Base-by-base conservation (phyloP, 2,329 filamentous ascomycete species). In the Exserohilum rostratum region DNA sequence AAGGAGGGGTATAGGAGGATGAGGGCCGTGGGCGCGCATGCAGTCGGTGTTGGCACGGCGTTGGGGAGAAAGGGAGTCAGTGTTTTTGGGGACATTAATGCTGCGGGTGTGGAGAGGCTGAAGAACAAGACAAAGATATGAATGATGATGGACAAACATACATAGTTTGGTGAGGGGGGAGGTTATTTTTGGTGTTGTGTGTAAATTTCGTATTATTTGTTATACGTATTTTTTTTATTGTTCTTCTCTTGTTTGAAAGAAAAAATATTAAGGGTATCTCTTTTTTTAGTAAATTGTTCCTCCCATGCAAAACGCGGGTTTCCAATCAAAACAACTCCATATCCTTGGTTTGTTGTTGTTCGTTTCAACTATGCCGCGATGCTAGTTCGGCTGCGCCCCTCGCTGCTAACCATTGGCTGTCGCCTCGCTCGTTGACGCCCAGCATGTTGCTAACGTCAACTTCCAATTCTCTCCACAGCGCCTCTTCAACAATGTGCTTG, bases 1-100 rank as follows among this genome's bases (percentile, higher is more conserved):
- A 77, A 74, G 0, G 79, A 75, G 2, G 88, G 87, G 0, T 90
- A 82, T 62, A 73, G 75, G 51, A 80, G 90, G 59, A 92, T 91
- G 39, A 80, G 78, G 60, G 76, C 73, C 6, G 89, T 85, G 0
- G 90, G 90, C 0, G 90, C 89, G 0, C 77, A 68, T 18, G 85
- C 84, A 0, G 88, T 91, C 0, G 90, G 83, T 0, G 81, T 73
- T 4, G 90, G 85, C 0, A 92, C 88, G 2, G 89, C 84, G 3
- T 70, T 92, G 42, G 89, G 89, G 2, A 77, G 83, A 46, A 82
- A 83, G 59, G 89, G 89, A 0, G 69, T 88, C 0, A 66, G 51
- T 0, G 79, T 91, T 0, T 91, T 92, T 75, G 78, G 77, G 46
- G 82, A 82, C 57, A 89, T 91, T 38, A 27, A 5, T 7, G n/a